Evolutionary conservation across 1,139 yeast genomes (phyloP).

Genomic region (Taphrina flavorubra): DNA sequence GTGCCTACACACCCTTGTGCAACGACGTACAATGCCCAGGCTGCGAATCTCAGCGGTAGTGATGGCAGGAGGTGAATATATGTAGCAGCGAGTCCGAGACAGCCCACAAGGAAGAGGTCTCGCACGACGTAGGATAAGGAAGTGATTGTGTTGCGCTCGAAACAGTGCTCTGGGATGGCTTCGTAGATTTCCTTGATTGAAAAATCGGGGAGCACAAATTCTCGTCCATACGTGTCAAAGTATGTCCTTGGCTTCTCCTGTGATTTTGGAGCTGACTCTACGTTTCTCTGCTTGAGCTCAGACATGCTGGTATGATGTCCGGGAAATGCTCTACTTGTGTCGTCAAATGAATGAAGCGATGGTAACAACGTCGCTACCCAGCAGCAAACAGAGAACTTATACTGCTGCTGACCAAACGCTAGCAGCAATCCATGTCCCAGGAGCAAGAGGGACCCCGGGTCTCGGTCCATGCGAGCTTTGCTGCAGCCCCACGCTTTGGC

Average conservation of each 20-base stretch:
- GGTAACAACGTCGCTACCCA: too few relatives aligned
- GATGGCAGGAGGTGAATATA: slow-evolving; percentile 61
- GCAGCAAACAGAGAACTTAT: neutral
- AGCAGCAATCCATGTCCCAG: slow-evolving; percentile 3
- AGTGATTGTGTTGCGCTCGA: slow-evolving; percentile 64
- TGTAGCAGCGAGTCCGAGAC: slow-evolving; percentile 63
- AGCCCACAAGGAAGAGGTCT: slow-evolving; percentile 62
- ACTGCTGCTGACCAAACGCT: slow-evolving; percentile 6
- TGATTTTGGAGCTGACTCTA: neutral
- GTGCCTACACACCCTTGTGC: slow-evolving; percentile 72
- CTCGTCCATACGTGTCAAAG: slow-evolving; percentile 58
- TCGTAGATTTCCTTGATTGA: slow-evolving; percentile 73
- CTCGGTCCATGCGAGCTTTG: neutral
- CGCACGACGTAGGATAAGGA: slow-evolving; percentile 70
- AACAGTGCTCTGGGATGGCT: slow-evolving; percentile 78
- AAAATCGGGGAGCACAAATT: slow-evolving; percentile 73
- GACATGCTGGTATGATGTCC: slow-evolving; percentile 5
- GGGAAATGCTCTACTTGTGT: too few relatives aligned
- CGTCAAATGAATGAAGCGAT: too few relatives aligned
- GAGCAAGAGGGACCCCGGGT: slow-evolving; percentile 5
- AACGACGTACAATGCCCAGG: slow-evolving; percentile 66
- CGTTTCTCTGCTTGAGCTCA: slow-evolving; percentile 22
- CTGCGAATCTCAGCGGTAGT: slow-evolving; percentile 57
- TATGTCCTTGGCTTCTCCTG: slow-evolving; percentile 33
- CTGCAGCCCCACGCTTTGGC: slow-evolving; percentile 12